Percentiles rank a stretch among this genome's conserved stretches.
Conservation (phyloP, 2,329 filamentous ascomycete genomes). For the Hymenoscyphus scutula region DNA sequence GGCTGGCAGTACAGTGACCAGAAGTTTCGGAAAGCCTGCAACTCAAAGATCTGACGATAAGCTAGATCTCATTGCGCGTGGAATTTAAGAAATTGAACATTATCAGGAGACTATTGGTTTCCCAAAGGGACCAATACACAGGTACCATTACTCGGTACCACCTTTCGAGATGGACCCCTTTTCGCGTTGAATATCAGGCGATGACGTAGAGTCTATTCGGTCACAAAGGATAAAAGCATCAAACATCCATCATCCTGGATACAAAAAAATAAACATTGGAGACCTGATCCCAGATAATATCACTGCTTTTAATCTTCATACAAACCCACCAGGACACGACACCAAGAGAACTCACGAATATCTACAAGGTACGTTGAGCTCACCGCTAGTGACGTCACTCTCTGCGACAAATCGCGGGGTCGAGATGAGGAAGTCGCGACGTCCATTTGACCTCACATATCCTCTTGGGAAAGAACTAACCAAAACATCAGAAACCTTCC, state of each 20-base stretch:
- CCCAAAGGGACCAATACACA: too few species aligned
- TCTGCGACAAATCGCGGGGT: constrained; percentile 3
- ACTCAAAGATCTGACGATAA: too few species aligned
- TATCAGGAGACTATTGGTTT: too few species aligned
- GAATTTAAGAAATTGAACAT: too few species aligned
- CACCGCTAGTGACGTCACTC: not conserved
- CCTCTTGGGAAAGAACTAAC: constrained; percentile 22
- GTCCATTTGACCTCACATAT: not conserved
- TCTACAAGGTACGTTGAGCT: not conserved
- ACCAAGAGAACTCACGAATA: not conserved
- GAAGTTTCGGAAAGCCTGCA: too few species aligned
- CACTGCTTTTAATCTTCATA: not conserved
- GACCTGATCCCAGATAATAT: not conserved
- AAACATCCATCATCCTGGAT: not conserved
- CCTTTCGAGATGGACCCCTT: too few species aligned
- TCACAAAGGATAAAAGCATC: not conserved
- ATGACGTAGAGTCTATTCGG: too few species aligned
- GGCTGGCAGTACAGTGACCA: too few species aligned
- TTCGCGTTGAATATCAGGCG: too few species aligned
- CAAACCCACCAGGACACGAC: not conserved
- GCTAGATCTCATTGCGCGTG: too few species aligned
- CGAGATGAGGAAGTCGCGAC: constrained; percentile 10
- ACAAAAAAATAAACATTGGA: not conserved
- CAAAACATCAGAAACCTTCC: constrained; percentile 10
- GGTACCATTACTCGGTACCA: not conserved